A percentile compares a stretch with the other conserved stretches of the same genome.
phyloP scores from a whole-genome alignment of 352 stramenopile genomes.

The Pythium aquatile region DNA sequence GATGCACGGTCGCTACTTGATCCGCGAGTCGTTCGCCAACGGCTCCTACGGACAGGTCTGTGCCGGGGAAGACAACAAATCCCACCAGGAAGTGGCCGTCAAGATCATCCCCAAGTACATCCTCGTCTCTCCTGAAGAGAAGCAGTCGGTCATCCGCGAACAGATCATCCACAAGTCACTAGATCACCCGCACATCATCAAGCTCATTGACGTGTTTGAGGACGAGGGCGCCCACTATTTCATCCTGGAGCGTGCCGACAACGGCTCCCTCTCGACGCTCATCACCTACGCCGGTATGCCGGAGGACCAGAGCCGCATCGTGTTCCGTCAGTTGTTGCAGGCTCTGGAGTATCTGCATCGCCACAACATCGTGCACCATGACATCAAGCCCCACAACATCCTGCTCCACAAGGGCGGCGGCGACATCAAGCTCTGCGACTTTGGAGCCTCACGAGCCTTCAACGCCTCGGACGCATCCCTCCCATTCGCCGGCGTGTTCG shows the following conservation, averaged over 20 bases:
- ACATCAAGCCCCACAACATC: constrained; percentile 89
- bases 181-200: constrained; percentile 71
- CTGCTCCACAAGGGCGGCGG: constrained; percentile 50
- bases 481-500: constrained; percentile 67
- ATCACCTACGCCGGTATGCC: constrained; percentile 50
- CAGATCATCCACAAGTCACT: constrained; percentile 67
- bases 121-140: constrained; percentile 63
- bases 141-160: constrained; percentile 71
- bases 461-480: constrained; percentile 44
- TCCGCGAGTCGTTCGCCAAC: constrained; percentile 70
- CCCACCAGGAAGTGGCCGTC: constrained; percentile 58
- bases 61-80: constrained; percentile 45
- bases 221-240: constrained; percentile 76
- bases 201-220: constrained; percentile 72
- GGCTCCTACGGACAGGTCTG: constrained; percentile 70
- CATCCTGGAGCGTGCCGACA: constrained; percentile 64
- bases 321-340: constrained; percentile 59
- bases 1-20: constrained; percentile 70
- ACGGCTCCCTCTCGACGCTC: constrained; percentile 48
- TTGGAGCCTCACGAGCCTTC: constrained; percentile 78
- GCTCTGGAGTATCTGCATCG: constrained; percentile 66
- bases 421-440: constrained; percentile 77
- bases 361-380: constrained; percentile 87
- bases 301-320: constrained; percentile 44
- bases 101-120: constrained; percentile 82